Percentiles rank a stretch among this genome's conserved stretches.
Evolutionary conservation across 1,139 yeast species (phyloP).

Genomic region (Kazachstania sp.): DNA sequence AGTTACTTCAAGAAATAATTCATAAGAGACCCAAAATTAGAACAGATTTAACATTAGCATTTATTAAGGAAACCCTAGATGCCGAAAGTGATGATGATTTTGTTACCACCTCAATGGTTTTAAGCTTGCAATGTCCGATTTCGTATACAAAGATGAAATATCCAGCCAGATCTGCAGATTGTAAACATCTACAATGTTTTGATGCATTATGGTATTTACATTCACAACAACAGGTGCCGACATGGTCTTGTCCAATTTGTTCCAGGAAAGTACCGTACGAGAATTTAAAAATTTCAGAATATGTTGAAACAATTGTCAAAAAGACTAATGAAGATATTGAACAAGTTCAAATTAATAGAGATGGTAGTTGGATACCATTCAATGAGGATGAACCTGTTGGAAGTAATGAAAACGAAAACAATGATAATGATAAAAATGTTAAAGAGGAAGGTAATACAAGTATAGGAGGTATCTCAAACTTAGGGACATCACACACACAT

Average conservation of each 20-base stretch:
- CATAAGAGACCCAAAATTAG: conserved; percentile 37
- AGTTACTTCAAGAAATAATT: conserved; percentile 26
- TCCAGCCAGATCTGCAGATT: conserved; percentile 47
- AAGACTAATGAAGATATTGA: conserved; percentile 41
- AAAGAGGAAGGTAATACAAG: conserved; percentile 9
- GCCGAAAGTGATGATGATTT: conserved; percentile 42
- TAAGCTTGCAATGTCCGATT: conserved; percentile 54
- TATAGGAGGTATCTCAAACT: neutral
- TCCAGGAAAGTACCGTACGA: conserved; percentile 33
- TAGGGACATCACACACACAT: neutral
- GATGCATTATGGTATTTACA: conserved; percentile 50
- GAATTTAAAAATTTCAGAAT: conserved; percentile 55
- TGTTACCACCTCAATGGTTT: conserved; percentile 41
- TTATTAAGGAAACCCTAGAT: conserved; percentile 31
- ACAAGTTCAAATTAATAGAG: conserved; percentile 41
- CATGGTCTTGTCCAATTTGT: conserved; percentile 63
- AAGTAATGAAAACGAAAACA: conserved; percentile 4
- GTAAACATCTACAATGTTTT: conserved; percentile 59
- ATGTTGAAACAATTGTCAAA: conserved; percentile 41
- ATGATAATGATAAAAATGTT: conserved; percentile 7
- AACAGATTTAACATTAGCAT: conserved; percentile 35
- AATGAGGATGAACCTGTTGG: conserved; percentile 18
- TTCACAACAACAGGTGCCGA: conserved; percentile 48
- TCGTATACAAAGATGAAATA: conserved; percentile 45
- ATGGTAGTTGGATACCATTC: conserved; percentile 47